phyloP scores from a whole-genome alignment of 202 grass and related monocot genomes.

The Digitaria exilis region DNA sequence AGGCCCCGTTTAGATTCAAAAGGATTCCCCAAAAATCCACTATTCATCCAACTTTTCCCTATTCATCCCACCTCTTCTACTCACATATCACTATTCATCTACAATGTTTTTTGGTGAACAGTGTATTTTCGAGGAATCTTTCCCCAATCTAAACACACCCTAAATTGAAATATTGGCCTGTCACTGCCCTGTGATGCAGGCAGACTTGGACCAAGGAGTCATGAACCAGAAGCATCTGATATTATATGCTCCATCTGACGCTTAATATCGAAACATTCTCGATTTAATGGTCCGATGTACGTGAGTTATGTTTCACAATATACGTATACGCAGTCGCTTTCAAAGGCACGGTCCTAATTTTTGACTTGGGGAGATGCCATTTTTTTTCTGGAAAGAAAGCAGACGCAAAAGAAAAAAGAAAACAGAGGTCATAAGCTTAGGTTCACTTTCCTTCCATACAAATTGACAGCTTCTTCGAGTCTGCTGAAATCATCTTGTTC shows the following conservation, averaged over 20 bases:
- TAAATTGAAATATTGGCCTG: background rate
- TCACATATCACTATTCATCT: no score
- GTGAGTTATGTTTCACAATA: slow-evolving; percentile 19
- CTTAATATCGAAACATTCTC: slow-evolving; percentile 33
- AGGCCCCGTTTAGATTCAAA: no score
- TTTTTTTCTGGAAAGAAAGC: no score
- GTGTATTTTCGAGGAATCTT: no score
- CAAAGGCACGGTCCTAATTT: slow-evolving; percentile 4
- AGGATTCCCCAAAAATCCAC: no score
- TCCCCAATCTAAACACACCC: no score
- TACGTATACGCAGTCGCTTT: slow-evolving; percentile 20
- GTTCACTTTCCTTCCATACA: background rate
- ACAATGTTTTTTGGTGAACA: no score
- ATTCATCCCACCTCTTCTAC: no score
- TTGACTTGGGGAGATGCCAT: background rate
- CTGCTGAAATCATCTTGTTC: background rate
- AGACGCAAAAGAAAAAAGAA: no score
- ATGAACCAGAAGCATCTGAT: background rate
- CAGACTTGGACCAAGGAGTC: slow-evolving; percentile 17
- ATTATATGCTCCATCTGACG: slow-evolving; percentile 8
- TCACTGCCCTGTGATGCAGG: slow-evolving; percentile 36
- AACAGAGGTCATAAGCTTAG: no score
- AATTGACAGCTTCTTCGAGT: background rate
- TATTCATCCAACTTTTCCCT: no score
- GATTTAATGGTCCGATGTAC: background rate